Evolutionary conservation across 2,329 filamentous ascomycete species (phyloP), one percentile per base, ranked within the genome.

Genomic region (Exophiala sp.): DNA sequence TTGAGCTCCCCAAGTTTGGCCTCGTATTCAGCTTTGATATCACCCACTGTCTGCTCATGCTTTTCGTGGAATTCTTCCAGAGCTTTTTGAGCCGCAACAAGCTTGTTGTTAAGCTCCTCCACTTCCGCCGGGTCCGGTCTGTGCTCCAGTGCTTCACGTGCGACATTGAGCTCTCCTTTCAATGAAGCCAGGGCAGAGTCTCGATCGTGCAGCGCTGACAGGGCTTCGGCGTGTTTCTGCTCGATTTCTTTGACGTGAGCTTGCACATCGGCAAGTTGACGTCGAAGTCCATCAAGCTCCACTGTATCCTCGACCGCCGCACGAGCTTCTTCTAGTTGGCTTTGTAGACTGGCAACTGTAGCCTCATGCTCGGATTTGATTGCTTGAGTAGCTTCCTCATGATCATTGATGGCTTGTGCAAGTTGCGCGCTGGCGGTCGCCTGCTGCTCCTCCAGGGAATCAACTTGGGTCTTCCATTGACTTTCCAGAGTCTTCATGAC

Each of bases 401-500:
- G 51, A 34, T 60, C 50, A 21, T 53, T 48, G 8, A 37, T 39
- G 8, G 43, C 39, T 22, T 52, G 41, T 8, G 37, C 39, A 16
- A 57, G 48, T 45, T 48, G 48, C 44, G 44, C 48, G 38, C 42
- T 52, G 41, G 48, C 48, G 47, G 47, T 48, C 43, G 50, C 48
- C 34, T 48, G 47, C 21, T 48, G 38, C 23, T 52, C 54, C 35
- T 57, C 54, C 4, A 57, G 39, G 16, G 49, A 49, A 13, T 51
- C 51, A 14, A 57, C 50, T 54, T 60, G 41, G 42, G 51, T 38
- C 45, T 58, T 44, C 55, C 59, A 46, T 52, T 48, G 38, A 46
- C 29, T 50, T 52, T 62, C 59, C 19, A 55, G 39, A 2, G 57
- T 56, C 10, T 56, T 55, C 45, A 62, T 47, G 29, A 62, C 56